Conservation (phyloP, 768 basidiomycete genomes). For the Lepiota venenata region DNA sequence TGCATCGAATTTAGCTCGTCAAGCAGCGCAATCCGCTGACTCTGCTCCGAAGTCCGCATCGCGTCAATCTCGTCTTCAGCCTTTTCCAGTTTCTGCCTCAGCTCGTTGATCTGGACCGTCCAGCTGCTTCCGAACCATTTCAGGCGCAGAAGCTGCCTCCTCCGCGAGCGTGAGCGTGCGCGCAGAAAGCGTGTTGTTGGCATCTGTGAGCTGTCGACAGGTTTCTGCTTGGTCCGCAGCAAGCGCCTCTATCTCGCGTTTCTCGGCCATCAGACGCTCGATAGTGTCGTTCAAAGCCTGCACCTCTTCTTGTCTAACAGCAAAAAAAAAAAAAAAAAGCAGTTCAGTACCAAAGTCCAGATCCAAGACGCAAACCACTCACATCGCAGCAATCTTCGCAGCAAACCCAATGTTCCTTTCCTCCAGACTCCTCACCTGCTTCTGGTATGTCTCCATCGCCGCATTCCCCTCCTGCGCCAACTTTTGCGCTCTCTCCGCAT, state of each 20-base stretch:
- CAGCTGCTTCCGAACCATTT: constrained; percentile 58
- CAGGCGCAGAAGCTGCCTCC: constrained; percentile 57
- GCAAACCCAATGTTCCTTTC: constrained; percentile 60
- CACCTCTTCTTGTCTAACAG: constrained; percentile 61
- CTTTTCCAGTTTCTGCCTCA: constrained; percentile 55
- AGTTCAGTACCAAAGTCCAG: constrained; percentile 7
- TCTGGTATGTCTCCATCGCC: constrained; percentile 88
- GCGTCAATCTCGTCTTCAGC: constrained; percentile 68
- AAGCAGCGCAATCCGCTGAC: constrained; percentile 77
- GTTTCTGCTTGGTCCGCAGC: constrained; percentile 75
- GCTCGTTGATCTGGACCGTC: constrained; percentile 61
- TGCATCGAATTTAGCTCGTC: constrained; percentile 87
- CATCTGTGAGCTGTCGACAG: constrained; percentile 68
- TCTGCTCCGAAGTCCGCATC: constrained; percentile 70
- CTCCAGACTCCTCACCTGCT: constrained; percentile 78
- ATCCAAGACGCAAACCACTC: constrained; percentile 20
- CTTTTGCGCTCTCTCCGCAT: constrained; percentile 89
- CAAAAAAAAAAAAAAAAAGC: constrained; percentile 2
- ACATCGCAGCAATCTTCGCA: constrained; percentile 56
- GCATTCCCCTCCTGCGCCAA: constrained; percentile 77
- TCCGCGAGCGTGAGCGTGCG: constrained; percentile 68
- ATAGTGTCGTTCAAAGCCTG: constrained; percentile 55
- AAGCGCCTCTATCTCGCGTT: constrained; percentile 63
- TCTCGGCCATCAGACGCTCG: constrained; percentile 59
- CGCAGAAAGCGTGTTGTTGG: constrained; percentile 75